These are phyloP conservation scores for Phytophthora hybrid DNA, from an alignment of 352 stramenopile species.

Conservation along the genomic window DNA sequence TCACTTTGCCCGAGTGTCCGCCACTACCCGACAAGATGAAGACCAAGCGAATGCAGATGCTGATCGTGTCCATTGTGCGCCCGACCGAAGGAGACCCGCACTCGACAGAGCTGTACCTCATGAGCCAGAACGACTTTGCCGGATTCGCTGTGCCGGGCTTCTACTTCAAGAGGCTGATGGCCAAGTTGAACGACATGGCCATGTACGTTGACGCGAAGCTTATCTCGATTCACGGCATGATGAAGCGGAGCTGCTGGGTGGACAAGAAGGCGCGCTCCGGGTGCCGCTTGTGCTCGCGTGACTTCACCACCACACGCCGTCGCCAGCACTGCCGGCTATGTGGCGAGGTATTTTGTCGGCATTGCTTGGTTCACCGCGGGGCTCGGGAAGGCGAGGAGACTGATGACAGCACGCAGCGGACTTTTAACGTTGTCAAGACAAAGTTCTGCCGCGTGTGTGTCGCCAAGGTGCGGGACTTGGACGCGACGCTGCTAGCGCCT, in stretches of 20 bases:
- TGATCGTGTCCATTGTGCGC: slow-evolving; percentile 61
- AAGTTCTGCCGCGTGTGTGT: slow-evolving; percentile 72
- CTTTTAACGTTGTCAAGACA: slow-evolving; percentile 57
- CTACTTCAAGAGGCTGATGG: slow-evolving; percentile 59
- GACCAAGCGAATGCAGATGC: slow-evolving; percentile 57
- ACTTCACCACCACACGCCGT: slow-evolving; percentile 60
- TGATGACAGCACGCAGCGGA: slow-evolving; percentile 22
- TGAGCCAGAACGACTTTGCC: slow-evolving; percentile 59
- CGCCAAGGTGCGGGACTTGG: slow-evolving; percentile 50
- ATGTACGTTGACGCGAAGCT: slow-evolving; percentile 61
- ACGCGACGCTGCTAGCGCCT: slow-evolving; percentile 33
- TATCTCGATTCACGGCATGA: slow-evolving; percentile 54
- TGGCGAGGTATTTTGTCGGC: slow-evolving; percentile 74
- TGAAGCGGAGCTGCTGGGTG: slow-evolving; percentile 56
- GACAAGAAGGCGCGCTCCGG: slow-evolving; percentile 49
- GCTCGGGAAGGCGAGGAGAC: slow-evolving; percentile 25
- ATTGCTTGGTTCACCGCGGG: slow-evolving; percentile 61
- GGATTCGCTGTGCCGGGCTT: slow-evolving; percentile 40
- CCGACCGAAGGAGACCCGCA: slow-evolving; percentile 31
- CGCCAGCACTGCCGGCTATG: slow-evolving; percentile 83
- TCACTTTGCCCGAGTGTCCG: slow-evolving; percentile 68
- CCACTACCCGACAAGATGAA: slow-evolving; percentile 51
- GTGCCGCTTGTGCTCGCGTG: slow-evolving; percentile 66
- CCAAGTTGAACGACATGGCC: slow-evolving; percentile 59
- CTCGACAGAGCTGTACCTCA: slow-evolving; percentile 61